Evolutionary conservation across 2,329 filamentous ascomycete genomes (phyloP), one percentile per base, ranked within the genome.

Genomic region (Tolypocladium sp.): DNA sequence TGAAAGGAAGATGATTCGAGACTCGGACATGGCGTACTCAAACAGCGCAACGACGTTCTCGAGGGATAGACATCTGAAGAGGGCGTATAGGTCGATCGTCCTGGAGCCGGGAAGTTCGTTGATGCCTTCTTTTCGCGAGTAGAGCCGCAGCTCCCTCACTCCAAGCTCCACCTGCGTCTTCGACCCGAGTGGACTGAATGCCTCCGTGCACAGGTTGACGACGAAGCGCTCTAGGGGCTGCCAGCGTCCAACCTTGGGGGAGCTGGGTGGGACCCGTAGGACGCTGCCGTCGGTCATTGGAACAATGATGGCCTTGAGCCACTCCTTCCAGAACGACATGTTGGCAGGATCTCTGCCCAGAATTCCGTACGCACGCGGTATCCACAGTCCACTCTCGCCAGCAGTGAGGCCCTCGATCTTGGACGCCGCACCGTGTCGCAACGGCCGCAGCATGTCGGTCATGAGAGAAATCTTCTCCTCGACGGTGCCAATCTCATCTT

Each of bases 381-480:
- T 92, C 94, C 94, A 99, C 61, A 97, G 86, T 2, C 93, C 94
- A 57, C 91, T 97, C 71, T 97, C 94, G 51, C 93, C 92, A 64
- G 95, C 91, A 0, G 93, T 97, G 62, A 99, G 79, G 25, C 94
- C 94, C 70, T 99, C 94, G 62, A 99, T 99, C 76, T 96, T 97
- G 56, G 92, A 93, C 37, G 94, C 93, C 52, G 94, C 94, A 41
- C 91, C 94, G 72, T 97, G 94, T 65, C 94, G 84, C 65, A 99
- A 85, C 20, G 94, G 94, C 61, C 93, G 85, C 64, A 99, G 77
- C 75, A 99, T 88, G 74, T 99, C 94, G 2, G 93, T 92, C 94
- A 99, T 99, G 58, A 99, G 79, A 38, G 86, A 85, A 67, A 99
- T 99, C 76, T 97, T 97, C 76, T 99, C 94, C 74, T 99, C 94